Percentiles rank a stretch among this genome's conserved stretches.
These are phyloP conservation scores for Scheffersomyces lignosus DNA, from an alignment of 805 yeast species.

Conservation along the genomic window DNA sequence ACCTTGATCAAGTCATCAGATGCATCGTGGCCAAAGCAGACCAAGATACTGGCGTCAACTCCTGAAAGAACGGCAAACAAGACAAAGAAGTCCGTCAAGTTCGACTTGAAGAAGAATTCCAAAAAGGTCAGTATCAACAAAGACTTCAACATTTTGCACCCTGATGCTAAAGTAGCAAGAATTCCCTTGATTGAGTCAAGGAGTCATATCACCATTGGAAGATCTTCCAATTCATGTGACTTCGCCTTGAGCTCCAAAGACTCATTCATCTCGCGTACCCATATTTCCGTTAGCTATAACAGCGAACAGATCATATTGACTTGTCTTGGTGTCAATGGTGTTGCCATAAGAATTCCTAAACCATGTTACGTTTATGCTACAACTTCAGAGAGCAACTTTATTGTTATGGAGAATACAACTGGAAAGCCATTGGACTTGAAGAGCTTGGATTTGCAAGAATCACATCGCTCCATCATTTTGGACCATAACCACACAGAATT, in stretches of 20 bases:
- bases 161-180: conserved; percentile 29
- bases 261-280: conserved; percentile 67
- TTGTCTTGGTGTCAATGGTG: conserved; percentile 85
- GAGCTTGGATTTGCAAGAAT: conserved; percentile 10
- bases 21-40: neutral
- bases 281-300: conserved; percentile 52
- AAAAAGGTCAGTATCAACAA: conserved; percentile 23
- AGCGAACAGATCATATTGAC: conserved; percentile 49
- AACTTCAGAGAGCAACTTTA: conserved; percentile 17
- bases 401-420: conserved; percentile 20
- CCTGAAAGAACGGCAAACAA: conserved; percentile 2
- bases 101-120: conserved; percentile 4
- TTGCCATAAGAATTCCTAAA: conserved; percentile 63
- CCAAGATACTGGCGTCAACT: too few relatives aligned
- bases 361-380: conserved; percentile 32
- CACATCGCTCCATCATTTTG: conserved; percentile 39
- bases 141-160: conserved; percentile 37
- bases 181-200: conserved; percentile 44
- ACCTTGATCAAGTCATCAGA: neutral
- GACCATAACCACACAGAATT: conserved; percentile 51
- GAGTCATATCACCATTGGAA: conserved; percentile 51
- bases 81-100: conserved; percentile 11
- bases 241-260: conserved; percentile 47
- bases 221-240: conserved; percentile 64
- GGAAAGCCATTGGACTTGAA: conserved; percentile 19